Evolutionary conservation across 768 basidiomycete species (phyloP), one percentile per base, ranked within the genome.

Genomic region (Tricholoma saponaceum): DNA sequence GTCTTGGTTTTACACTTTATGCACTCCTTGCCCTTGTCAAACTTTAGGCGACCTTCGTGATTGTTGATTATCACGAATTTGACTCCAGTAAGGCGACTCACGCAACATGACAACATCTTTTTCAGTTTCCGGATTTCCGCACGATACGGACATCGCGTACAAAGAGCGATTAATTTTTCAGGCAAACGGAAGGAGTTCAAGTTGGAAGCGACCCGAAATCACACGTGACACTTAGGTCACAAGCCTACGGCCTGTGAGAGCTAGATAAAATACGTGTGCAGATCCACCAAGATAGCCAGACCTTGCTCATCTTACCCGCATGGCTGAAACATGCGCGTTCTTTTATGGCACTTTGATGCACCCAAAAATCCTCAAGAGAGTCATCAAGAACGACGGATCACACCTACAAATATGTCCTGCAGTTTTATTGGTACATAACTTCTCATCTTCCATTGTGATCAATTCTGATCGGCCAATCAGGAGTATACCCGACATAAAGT

Each of bases 271-370:
- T n/a, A 39, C 3, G 37, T 12, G 37, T 13, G 39, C 18, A 12
- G 51, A 52, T 23, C 47, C 10, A 41, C 23, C 23, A 23, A n/a
- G 10, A 14, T 26, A 39, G 14, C 33, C 5, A 20, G 23, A 25
- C 52, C 41, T 41, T 6, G 16, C 28, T 28, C 28, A 28, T 4
- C 4, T 8, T 28, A 41, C 52, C 23, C 23, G 10, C 26, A 54
- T 54, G 53, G 39, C 39, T 25, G 53, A 54, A 44, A 54, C 39
- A 14, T 32, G 62, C 18, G 86, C 86, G 16, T 95, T 95, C 71
- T 90, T 93, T 75, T 94, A 95, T 70, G 95, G 95, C 12, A 96
- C 92, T 0, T 75, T 98, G 20, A 85, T 95, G 79, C 92, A 95
- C 64, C 93, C 94, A 5, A 82, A 82, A 51, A 89, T 98, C 65